These are phyloP conservation scores for Papilionanthe hybrid DNA, from an alignment of 116 monocot genomes.

Conservation along the genomic window DNA sequence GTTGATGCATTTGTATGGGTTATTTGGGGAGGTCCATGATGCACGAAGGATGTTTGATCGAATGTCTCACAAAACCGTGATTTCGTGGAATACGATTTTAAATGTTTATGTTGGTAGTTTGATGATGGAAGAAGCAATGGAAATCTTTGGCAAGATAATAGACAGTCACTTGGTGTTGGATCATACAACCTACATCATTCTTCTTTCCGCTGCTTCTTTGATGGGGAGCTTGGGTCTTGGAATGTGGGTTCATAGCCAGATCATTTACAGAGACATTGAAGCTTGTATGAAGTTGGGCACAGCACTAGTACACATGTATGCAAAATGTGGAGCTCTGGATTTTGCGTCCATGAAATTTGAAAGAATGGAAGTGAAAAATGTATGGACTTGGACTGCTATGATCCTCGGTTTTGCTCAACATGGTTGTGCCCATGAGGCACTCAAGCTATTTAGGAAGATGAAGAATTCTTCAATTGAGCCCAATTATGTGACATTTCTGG, in stretches of 20 bases:
- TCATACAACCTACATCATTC: constrained; percentile 43
- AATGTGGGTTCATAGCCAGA: constrained; percentile 45
- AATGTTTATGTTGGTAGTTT: constrained; percentile 31
- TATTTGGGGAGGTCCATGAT: constrained; percentile 26
- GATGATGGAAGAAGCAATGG: constrained; percentile 17
- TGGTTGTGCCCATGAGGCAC: constrained; percentile 39
- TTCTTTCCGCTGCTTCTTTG: constrained; percentile 56
- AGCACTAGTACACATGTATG: constrained; percentile 63
- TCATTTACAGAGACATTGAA: constrained; percentile 15
- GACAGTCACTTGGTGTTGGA: constrained; percentile 31
- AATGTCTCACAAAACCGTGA: constrained; percentile 42
- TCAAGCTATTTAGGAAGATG: constrained; percentile 51
- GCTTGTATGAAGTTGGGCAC: constrained; percentile 52
- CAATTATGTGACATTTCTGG: constrained; percentile 69
- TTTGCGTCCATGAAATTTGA: constrained; percentile 34
- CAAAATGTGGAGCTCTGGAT: constrained; percentile 54
- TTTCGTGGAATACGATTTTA: constrained; percentile 70
- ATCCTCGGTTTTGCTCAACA: constrained; percentile 62
- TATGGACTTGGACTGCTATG: constrained; percentile 85
- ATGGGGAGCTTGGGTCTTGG: constrained; percentile 54
- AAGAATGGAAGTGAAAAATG: constrained; percentile 47
- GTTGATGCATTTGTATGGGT: constrained; percentile 46
- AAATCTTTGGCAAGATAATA: constrained; percentile 36
- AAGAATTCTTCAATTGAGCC: constrained; percentile 30
- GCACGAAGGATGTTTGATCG: constrained; percentile 52